Evolutionary conservation across 768 basidiomycete species (phyloP).

Genomic region (Chalciporus piperatus): DNA sequence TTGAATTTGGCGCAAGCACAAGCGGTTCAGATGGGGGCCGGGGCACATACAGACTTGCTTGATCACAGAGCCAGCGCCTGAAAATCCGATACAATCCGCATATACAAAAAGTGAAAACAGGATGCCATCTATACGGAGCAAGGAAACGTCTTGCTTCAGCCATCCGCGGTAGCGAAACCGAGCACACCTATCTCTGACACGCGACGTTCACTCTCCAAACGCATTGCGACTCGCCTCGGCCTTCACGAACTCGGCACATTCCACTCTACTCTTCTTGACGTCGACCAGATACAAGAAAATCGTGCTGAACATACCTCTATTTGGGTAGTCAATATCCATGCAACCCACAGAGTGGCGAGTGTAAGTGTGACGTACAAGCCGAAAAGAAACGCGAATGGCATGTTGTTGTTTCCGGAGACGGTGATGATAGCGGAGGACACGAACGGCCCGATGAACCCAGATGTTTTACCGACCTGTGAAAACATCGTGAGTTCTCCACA

Average conservation of each 20-base stretch:
- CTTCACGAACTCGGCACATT: conserved; percentile 59
- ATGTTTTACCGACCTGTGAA: conserved; percentile 64
- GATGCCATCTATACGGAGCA: too few relatives aligned
- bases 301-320: conserved; percentile 30
- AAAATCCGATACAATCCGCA: too few relatives aligned
- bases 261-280: conserved; percentile 58
- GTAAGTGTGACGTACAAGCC: conserved; percentile 47
- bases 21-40: too few relatives aligned
- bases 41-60: too few relatives aligned
- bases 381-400: conserved; percentile 75
- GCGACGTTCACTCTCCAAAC: conserved; percentile 20
- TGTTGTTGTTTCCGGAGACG: conserved; percentile 65
- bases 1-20: too few relatives aligned
- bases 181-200: neutral
- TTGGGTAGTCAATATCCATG: neutral
- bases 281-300: conserved; percentile 63
- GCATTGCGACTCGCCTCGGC: conserved; percentile 49
- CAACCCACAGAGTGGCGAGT: neutral
- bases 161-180: neutral
- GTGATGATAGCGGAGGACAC: conserved; percentile 75
- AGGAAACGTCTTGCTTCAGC: too few relatives aligned
- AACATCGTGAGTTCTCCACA: neutral
- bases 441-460: conserved; percentile 73
- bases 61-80: too few relatives aligned
- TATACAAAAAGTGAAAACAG: too few relatives aligned